Base-by-base conservation (phyloP, 805 yeast species). In the Teunomyces kruisii region DNA sequence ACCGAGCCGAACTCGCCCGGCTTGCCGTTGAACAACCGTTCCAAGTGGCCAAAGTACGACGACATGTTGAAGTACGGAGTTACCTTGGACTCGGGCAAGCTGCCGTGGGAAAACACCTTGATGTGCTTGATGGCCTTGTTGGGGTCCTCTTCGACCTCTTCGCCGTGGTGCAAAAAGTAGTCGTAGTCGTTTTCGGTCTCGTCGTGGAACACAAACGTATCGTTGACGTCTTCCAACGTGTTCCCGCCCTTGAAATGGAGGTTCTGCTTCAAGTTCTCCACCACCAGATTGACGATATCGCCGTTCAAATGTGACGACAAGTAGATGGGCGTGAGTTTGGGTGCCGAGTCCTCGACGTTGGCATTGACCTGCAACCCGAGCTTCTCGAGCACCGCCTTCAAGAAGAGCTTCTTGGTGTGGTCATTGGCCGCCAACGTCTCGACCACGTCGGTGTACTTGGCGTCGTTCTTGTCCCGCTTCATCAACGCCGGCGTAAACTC, bases 1-100 rank as follows among this genome's bases (percentile, higher is more conserved):
- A 75, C 59, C 0, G 85, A 67, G 1, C 97, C 98, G 32, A 84
- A 67, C 3, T 65, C 67, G 4, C 70, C 71, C 9, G 45, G 39
- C 1, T 50, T 6, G 39, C 48, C 17, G 33, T 49, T 42, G 27
- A 63, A 56, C 32, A 53, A 59, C 55, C 58, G 53, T 27, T 50
- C 48, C 36, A 87, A 61, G 22, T 60, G 54, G 7, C 64, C 57
- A 59, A 76, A 86, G 61, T 84, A 94, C 28, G 68, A 56, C 7
- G 59, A 52, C 57, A 84, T 75, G 55, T 86, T 80, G 67, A 92
- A 92, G 61, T 80, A 82, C 0, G 97, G 92, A 0, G 96, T 85
- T 9, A 70, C 57, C 40, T 70, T 72, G 6, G 68, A 47, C 6
- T 73, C 74, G 1, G 96, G 91, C 1, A 68, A 43, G 0, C 56